These are phyloP conservation scores for Chenopodium formosanum DNA, from an alignment of 148 eudicot genomes.

Conservation along the genomic window DNA sequence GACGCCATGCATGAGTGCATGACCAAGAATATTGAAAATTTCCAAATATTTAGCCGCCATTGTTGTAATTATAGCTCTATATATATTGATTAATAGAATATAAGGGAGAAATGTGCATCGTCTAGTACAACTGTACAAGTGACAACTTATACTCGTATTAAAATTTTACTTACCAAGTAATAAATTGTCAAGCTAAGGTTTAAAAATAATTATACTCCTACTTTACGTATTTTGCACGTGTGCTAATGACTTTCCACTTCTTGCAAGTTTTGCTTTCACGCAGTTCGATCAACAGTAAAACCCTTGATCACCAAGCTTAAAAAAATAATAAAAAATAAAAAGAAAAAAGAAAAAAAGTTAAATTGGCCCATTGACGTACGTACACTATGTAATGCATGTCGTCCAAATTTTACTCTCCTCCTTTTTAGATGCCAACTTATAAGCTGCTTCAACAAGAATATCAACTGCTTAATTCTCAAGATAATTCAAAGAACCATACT, in stretches of 20 bases:
- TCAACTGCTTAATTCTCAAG: constrained; percentile 7
- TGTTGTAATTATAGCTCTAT: no score
- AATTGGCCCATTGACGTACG: neutral
- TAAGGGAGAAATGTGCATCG: neutral
- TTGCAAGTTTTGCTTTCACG: constrained; percentile 26
- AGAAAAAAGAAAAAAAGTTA: no score
- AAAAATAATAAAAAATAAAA: no score
- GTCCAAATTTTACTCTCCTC: constrained; percentile 11
- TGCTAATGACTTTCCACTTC: constrained; percentile 18
- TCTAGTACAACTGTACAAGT: neutral
- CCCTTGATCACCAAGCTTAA: constrained; percentile 15
- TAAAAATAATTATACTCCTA: neutral
- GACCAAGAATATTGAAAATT: no score
- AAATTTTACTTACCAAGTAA: no score
- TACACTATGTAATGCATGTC: constrained; percentile 10
- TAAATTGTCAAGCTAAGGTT: neutral
- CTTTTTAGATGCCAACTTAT: constrained; percentile 14
- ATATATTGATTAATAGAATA: no score
- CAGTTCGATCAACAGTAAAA: neutral
- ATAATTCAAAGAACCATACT: neutral
- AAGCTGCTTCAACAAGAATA: neutral
- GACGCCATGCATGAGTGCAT: no score
- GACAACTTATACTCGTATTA: no score
- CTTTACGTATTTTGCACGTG: constrained; percentile 21
- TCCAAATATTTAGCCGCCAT: no score